These are phyloP conservation scores for Metschnikowia rubicola DNA, from an alignment of 805 yeast species.

Conservation along the genomic window DNA sequence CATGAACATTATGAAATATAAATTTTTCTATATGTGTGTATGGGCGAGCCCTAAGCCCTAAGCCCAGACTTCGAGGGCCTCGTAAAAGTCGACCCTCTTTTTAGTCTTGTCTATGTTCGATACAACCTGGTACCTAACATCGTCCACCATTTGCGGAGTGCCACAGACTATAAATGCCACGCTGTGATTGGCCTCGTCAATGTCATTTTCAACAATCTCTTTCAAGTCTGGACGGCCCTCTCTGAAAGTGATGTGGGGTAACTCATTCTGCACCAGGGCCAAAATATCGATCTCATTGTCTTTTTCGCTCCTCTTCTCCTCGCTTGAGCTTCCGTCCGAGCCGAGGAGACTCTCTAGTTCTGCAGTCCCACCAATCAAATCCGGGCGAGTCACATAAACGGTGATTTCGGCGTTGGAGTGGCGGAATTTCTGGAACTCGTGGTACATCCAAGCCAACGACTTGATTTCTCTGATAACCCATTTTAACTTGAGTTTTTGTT, in stretches of 20 bases:
- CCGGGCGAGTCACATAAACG: constrained; percentile 39
- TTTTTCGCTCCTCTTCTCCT: constrained; percentile 13
- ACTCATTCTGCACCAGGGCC: not conserved
- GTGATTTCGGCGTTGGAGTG: constrained; percentile 26
- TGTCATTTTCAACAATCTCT: constrained; percentile 1
- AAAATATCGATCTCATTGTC: constrained; percentile 6
- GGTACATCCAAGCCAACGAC: constrained; percentile 24
- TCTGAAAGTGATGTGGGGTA: constrained; percentile 9
- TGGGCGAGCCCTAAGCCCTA: not conserved
- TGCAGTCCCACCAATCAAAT: constrained; percentile 2
- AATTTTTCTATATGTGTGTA: too few relatives aligned
- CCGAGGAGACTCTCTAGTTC: constrained; percentile 6
- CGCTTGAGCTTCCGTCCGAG: constrained; percentile 10
- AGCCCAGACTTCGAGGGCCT: constrained; percentile 21
- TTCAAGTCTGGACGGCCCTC: constrained; percentile 12
- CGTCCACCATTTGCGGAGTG: constrained; percentile 14
- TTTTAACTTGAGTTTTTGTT: constrained; percentile 19
- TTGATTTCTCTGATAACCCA: constrained; percentile 26
- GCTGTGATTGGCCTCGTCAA: constrained; percentile 5
- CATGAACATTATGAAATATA: too few relatives aligned
- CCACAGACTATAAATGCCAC: constrained; percentile 14
- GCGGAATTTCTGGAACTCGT: constrained; percentile 21
- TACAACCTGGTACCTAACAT: constrained; percentile 9
- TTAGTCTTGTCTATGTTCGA: constrained; percentile 8
- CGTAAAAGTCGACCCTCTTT: constrained; percentile 15